Base-by-base conservation (phyloP, 176 grass and related monocot species). In the Paspalum notatum region DNA sequence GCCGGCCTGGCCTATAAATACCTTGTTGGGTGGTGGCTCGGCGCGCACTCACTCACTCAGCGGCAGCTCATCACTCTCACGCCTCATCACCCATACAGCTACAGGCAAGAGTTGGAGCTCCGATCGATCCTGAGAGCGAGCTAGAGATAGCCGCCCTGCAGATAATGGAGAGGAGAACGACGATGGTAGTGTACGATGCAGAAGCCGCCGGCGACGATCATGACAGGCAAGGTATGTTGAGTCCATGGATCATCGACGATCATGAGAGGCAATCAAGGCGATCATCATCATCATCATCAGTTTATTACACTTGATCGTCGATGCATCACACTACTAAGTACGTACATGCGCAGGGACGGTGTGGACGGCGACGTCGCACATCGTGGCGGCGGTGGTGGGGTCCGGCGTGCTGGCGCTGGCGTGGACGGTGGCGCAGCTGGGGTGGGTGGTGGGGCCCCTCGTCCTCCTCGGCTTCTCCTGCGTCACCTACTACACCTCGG, bases 301-400 rank as follows among this genome's bases (percentile, higher is more conserved):
- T 46, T 46, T 9, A 46, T 46, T 46, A 10, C 1, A 50, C 2
- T 50, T 11, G 48, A 15, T 55, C 5, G 9, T 55, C 5, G 9
- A 40, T 55, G 71, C 9, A n/a, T n/a, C n/a, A n/a, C n/a, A n/a
- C n/a, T n/a, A n/a, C n/a, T n/a, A n/a, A n/a, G n/a, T n/a, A n/a
- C n/a, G n/a, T n/a, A n/a, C n/a, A n/a, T n/a, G n/a, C n/a, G n/a
- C 80, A 99, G 96, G 96, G 75, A 99, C 96, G 9, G 86, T 99
- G 79, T 99, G 96, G 96, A 91, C 92, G 15, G 96, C 96, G 60
- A 89, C 90, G 49, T 80, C 90, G 4, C 96, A 99, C 86, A 99
- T 99, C 68, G 92, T 85, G 4, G 96, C 96, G 17, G 96, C 92
- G 32, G 91, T 99, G 75, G 87, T 95, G 11, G 96, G 92, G 6